Conservation (phyloP, 1,284 basidiomycete genomes). For the Agaricales sp. region DNA sequence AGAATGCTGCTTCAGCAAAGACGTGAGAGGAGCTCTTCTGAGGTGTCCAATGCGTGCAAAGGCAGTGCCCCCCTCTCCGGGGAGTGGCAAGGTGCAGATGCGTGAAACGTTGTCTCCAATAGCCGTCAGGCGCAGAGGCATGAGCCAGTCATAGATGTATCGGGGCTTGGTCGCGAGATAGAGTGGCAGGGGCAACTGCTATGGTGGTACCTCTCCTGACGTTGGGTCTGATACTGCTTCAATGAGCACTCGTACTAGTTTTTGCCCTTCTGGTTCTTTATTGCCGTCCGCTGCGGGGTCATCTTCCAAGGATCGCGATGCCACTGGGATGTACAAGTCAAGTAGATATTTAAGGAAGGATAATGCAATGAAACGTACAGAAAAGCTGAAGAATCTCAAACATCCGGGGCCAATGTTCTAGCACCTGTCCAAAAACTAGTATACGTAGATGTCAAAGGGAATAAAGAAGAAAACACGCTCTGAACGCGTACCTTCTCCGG, state of each 20-base stretch:
- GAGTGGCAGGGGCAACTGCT: not conserved
- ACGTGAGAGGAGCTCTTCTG: not conserved
- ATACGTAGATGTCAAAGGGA: slow-evolving; percentile 7
- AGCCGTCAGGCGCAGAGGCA: not conserved
- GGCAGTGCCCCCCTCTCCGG: not conserved
- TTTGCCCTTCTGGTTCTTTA: slow-evolving; percentile 18
- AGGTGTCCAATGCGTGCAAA: slow-evolving; percentile 1
- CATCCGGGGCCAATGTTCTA: slow-evolving; percentile 76
- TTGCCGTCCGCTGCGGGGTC: slow-evolving; percentile 16
- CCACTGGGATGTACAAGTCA: slow-evolving; percentile 23
- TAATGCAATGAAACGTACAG: slow-evolving; percentile 28
- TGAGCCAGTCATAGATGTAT: not conserved
- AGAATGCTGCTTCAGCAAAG: slow-evolving; percentile 19
- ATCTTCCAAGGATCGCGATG: slow-evolving; percentile 25
- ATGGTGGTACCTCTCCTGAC: slow-evolving; percentile 6
- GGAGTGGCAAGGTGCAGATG: not conserved
- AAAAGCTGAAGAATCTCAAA: slow-evolving; percentile 63
- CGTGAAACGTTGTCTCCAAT: not conserved
- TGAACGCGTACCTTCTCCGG: slow-evolving; percentile 45
- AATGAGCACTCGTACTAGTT: slow-evolving; percentile 54
- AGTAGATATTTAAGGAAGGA: not conserved
- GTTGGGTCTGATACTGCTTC: slow-evolving; percentile 23
- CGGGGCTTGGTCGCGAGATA: not conserved
- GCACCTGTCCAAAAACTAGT: slow-evolving; percentile 41
- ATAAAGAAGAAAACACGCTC: not conserved